phyloP scores from a whole-genome alignment of 805 yeast species.

The Kregervanrija delftensis region DNA sequence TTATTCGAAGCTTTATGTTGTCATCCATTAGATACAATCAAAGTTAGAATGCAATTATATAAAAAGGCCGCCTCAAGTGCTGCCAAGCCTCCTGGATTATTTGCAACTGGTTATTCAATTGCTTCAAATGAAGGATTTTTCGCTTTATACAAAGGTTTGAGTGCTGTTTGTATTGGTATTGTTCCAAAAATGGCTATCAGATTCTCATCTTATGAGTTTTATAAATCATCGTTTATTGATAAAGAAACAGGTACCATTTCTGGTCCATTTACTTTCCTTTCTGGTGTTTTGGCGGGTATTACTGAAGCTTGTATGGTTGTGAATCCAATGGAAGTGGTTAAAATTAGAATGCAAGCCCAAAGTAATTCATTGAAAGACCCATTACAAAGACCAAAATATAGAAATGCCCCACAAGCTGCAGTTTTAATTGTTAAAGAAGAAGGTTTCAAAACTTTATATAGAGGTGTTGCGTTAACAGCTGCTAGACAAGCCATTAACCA shows the following conservation, averaged over 20 bases:
- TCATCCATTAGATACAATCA: conserved; percentile 96
- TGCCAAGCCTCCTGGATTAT: conserved; percentile 74
- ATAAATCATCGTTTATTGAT: conserved; percentile 61
- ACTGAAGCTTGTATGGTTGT: conserved; percentile 94
- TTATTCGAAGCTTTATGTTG: conserved; percentile 95
- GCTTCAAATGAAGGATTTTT: conserved; percentile 74
- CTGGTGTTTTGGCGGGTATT: conserved; percentile 97
- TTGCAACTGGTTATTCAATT: conserved; percentile 73
- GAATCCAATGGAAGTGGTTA: conserved; percentile 96
- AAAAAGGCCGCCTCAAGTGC: conserved; percentile 46
- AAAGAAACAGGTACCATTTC: conserved; percentile 55
- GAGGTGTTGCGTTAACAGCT: conserved; percentile 94
- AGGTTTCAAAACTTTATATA: conserved; percentile 80
- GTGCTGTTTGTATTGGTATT: conserved; percentile 95
- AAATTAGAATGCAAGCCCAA: conserved; percentile 94
- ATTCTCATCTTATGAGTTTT: conserved; percentile 88
- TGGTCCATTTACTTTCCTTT: conserved; percentile 71
- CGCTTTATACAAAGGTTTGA: conserved; percentile 90
- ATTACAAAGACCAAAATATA: conserved; percentile 67
- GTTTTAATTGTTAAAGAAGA: conserved; percentile 82
- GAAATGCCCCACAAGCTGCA: conserved; percentile 88
- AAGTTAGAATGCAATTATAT: conserved; percentile 93
- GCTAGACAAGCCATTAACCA: conserved; percentile 98
- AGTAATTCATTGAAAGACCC: conserved; percentile 88
- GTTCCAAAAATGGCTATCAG: conserved; percentile 98